Evolutionary conservation across 163 green algal genomes (phyloP), one percentile per base, ranked within the genome.

Genomic region (Chlamydomonas reinhardtii): DNA sequence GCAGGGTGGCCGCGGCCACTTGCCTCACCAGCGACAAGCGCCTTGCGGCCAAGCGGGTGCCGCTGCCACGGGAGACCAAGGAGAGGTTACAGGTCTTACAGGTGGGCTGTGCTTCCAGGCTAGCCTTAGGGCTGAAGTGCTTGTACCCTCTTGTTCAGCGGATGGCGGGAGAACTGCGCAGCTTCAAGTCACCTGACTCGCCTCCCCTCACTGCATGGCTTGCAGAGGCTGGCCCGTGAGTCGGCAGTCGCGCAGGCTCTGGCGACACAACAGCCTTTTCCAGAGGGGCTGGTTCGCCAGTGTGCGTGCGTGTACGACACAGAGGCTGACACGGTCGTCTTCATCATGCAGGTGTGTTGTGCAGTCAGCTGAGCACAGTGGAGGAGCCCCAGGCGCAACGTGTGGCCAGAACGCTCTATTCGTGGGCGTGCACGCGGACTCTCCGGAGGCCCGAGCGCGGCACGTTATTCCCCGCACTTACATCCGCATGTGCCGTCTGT

Each of bases 271-370:
- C 11, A 20, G 16, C 11, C 29, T 32, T 34, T 9, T 48, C 48
- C 68, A 12, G 54, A 43, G 2, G 54, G 54, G 0, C 4, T 85
- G 2, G 79, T 85, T 34, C 79, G 68, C 9, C 52, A 85, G 34
- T 73, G 61, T 39, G 79, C 79, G 16, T 85, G 79, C 54, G 24
- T 85, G 79, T 85, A 85, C 34, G 79, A 85, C 34, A 35, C 24
- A 3, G 14, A 2, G 14, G 52, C 59, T 2, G 68, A 85, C 32
- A 31, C 8, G 15, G 34, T 77, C 17, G 4, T 77, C 6, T 31
- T 77, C 6, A 48, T 85, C 2, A 85, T 85, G 79, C 65, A 85
- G 68, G 79, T 77, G 54, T 8, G 66, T 4, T 5, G 2, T 20
- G 22, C 59, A n/a, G 59, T 19, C 22, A 11, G 59, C 59, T 27